Evolutionary conservation across 2,329 filamentous ascomycete genomes (phyloP).

Genomic region (Ceratocystis colombiana): DNA sequence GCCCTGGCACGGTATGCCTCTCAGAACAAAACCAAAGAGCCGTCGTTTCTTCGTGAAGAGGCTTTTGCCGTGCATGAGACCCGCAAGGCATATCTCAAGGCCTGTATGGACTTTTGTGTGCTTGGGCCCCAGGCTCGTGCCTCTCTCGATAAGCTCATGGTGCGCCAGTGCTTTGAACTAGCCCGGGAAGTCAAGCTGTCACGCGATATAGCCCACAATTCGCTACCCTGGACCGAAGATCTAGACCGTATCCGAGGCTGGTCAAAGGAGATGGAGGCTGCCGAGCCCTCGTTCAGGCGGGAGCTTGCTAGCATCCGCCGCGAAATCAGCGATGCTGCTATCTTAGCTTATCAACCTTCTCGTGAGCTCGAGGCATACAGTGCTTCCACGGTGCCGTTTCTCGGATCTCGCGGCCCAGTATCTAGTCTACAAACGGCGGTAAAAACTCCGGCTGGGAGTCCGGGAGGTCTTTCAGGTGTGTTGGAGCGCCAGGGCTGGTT

Average conservation of each 20-base stretch:
- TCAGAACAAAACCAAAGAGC: conserved; percentile 88
- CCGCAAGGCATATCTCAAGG: conserved; percentile 78
- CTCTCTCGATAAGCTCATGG: conserved; percentile 74
- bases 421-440: conserved; percentile 36
- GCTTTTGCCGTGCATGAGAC: conserved; percentile 93
- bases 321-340: conserved; percentile 69
- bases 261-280: conserved; percentile 86
- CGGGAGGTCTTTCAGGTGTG: conserved; percentile 35
- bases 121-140: conserved; percentile 76
- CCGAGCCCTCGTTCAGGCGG: conserved; percentile 71
- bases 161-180: conserved; percentile 73
- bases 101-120: conserved; percentile 87
- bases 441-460: not conserved
- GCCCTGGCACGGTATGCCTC: conserved; percentile 70
- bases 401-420: conserved; percentile 60
- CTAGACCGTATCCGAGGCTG: conserved; percentile 89
- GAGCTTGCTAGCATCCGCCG: conserved; percentile 71
- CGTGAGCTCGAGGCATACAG: conserved; percentile 90
- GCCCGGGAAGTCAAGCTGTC: conserved; percentile 75
- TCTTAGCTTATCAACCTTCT: conserved; percentile 64
- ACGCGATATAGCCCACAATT: conserved; percentile 54
- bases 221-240: conserved; percentile 61
- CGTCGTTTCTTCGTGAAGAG: conserved; percentile 82
- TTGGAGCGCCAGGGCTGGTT: conserved; percentile 92
- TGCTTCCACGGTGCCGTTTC: conserved; percentile 76